Base-by-base conservation (phyloP, 257 asterid genomes). In the Solanum lignicaule region DNA sequence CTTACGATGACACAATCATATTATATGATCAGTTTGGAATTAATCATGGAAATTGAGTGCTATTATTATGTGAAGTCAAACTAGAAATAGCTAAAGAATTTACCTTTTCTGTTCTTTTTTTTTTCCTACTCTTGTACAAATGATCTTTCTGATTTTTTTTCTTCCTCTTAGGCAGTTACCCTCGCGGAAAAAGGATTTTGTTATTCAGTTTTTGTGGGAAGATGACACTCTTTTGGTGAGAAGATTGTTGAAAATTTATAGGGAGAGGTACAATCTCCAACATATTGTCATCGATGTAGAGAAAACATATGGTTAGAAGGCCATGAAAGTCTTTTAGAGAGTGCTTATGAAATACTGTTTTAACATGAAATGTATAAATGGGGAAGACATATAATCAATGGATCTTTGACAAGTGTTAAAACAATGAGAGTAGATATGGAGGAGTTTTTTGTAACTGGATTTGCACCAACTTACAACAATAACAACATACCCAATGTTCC, bases 51-150 rank as follows among this genome's bases (percentile, higher is more conserved):
- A 60, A 25, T 86, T 86, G 38, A 68, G 31, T 72, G 69, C 76
- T 66, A 83, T n/a, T 71, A 35, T 66, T 31, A 58, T 71, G 83
- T 69, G 88, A 89, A 91, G 90, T 91, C 91, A 88, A 88, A 74
- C 78, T 13, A 72, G 83, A 55, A 43, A 27, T 79, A 79, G 87
- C 29, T 89, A 83, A 76, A 87, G 72, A 39, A 15, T 35, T 71
- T 79, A 9, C 60, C 58, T 60, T 86, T 74, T 32, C 18, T 73
- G 46, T 20, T 33, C 81, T 39, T 33, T 35, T 9, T 55, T 33
- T 20, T 20, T 60, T 46, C 2, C 11, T 78, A 23, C 6, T 6
- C 58, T 38, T 38, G 33, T 38, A 36, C 83, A 76, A 76, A 38
- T 76, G 52, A 75, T 75, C 33, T 75, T 75, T 75, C 12, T 36